phyloP scores from a whole-genome alignment of 805 yeast genomes.

The Trichomonascus vanleenenianus region DNA sequence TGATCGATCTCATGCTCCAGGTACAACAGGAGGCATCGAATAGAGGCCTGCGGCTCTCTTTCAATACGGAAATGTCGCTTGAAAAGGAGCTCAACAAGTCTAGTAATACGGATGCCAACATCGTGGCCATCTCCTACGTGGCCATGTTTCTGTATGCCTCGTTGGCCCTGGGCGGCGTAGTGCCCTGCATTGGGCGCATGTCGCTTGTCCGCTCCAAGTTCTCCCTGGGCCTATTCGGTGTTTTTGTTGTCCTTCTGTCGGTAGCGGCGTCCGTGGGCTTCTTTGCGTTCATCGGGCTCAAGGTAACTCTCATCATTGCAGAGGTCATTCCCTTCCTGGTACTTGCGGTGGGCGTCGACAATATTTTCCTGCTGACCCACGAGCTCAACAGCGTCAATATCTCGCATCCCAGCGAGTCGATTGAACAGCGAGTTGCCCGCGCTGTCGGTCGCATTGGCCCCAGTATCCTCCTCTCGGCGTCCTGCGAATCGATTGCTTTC shows the following conservation, averaged over 20 bases:
- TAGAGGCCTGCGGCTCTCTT: conserved; percentile 56
- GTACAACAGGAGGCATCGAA: conserved; percentile 40
- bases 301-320: conserved; percentile 86
- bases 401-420: conserved; percentile 37
- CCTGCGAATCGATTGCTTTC: conserved; percentile 75
- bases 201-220: conserved; percentile 49
- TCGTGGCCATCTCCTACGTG: conserved; percentile 66
- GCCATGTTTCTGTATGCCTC: conserved; percentile 88
- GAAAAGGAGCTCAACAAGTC: conserved; percentile 79
- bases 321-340: conserved; percentile 94
- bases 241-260: conserved; percentile 69
- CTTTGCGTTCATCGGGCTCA: conserved; percentile 66
- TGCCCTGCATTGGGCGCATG: conserved; percentile 33
- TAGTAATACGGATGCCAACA: conserved; percentile 67
- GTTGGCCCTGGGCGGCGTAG: conserved; percentile 61
- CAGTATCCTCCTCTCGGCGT: conserved; percentile 68
- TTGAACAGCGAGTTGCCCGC: conserved; percentile 52
- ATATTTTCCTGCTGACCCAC: conserved; percentile 78
- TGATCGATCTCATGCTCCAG: conserved; percentile 47
- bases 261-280: conserved; percentile 79
- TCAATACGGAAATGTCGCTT: conserved; percentile 75
- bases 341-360: conserved; percentile 94
- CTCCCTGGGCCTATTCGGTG: conserved; percentile 76
- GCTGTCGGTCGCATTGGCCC: conserved; percentile 79
- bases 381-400: conserved; percentile 55